Conservation (phyloP, 805 yeast genomes). For the Kodamaea jinghongensis region DNA sequence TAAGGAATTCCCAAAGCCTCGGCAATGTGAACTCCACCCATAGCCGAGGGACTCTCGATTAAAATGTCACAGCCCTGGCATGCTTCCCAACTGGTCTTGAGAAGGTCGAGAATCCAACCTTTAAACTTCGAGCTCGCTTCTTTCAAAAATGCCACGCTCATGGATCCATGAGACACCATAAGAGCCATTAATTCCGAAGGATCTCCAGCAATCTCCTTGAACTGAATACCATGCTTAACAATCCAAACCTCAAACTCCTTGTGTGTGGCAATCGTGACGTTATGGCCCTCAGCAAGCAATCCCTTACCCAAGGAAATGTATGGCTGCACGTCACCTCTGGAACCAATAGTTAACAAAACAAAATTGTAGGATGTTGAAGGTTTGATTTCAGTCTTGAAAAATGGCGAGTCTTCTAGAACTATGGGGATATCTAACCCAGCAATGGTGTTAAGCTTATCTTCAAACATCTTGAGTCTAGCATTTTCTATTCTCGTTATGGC, state of each 20-base stretch:
- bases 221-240: slow-evolving; percentile 59
- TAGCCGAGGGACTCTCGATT: slow-evolving; percentile 94
- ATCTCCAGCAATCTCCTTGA: slow-evolving; percentile 81
- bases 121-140: slow-evolving; percentile 81
- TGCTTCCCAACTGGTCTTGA: slow-evolving; percentile 78
- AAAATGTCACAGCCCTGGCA: slow-evolving; percentile 79
- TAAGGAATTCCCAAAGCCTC: slow-evolving; percentile 89
- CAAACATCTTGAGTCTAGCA: slow-evolving; percentile 65
- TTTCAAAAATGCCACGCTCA: slow-evolving; percentile 75
- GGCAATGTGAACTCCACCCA: slow-evolving; percentile 94
- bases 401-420: slow-evolving; percentile 64
- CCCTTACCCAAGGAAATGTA: slow-evolving; percentile 88
- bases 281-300: slow-evolving; percentile 75
- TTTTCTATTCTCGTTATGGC: slow-evolving; percentile 38
- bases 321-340: slow-evolving; percentile 97
- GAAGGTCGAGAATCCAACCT: slow-evolving; percentile 77
- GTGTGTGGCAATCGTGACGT: slow-evolving; percentile 83
- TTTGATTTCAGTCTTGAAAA: slow-evolving; percentile 45
- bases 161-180: slow-evolving; percentile 88
- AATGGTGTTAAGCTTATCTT: slow-evolving; percentile 58
- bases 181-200: slow-evolving; percentile 89
- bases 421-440: slow-evolving; percentile 68
- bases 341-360: slow-evolving; percentile 83
- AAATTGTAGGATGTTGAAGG: slow-evolving; percentile 58
- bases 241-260: slow-evolving; percentile 78